These are phyloP conservation scores for Cercospora sojina DNA, from an alignment of 2,329 filamentous ascomycete genomes.

Conservation along the genomic window DNA sequence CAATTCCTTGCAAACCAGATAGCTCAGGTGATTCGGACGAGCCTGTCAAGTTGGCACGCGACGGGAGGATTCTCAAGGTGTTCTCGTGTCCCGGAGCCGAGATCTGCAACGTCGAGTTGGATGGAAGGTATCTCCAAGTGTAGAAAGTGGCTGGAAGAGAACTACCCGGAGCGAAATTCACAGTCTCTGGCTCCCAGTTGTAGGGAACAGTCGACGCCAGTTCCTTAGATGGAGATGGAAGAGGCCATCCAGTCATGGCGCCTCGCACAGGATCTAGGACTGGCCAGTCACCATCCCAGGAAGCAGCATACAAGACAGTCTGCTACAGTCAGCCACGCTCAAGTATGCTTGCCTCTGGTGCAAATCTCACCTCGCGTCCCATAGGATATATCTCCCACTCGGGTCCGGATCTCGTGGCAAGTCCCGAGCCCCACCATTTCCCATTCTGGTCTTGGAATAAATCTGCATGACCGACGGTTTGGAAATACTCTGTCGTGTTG, in stretches of 20 bases:
- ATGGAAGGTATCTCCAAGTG: constrained; percentile 55
- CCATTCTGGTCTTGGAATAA: constrained; percentile 54
- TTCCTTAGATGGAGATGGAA: constrained; percentile 40
- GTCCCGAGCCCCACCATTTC: constrained; percentile 55
- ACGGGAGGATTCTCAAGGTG: constrained; percentile 51
- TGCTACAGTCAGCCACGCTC: not conserved
- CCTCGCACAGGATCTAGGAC: constrained; percentile 46
- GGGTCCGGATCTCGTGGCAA: constrained; percentile 49
- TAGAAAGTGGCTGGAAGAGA: constrained; percentile 56
- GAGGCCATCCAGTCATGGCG: constrained; percentile 45
- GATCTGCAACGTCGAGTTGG: constrained; percentile 44
- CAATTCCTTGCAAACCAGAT: constrained; percentile 49
- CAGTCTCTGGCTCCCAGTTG: constrained; percentile 45
- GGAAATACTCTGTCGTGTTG: constrained; percentile 39
- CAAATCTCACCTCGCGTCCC: constrained; percentile 49
- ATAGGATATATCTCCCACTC: constrained; percentile 50
- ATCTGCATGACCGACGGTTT: constrained; percentile 59
- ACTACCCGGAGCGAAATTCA: constrained; percentile 49
- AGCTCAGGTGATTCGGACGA: constrained; percentile 49
- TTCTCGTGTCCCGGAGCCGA: constrained; percentile 46
- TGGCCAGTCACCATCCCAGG: constrained; percentile 49
- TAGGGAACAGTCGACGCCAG: constrained; percentile 46
- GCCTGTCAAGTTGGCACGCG: constrained; percentile 54
- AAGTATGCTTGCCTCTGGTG: no score
- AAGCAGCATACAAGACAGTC: constrained; percentile 51